These are phyloP conservation scores for Vaccinium darrowii DNA, from an alignment of 148 eudicot species.

Conservation along the genomic window DNA sequence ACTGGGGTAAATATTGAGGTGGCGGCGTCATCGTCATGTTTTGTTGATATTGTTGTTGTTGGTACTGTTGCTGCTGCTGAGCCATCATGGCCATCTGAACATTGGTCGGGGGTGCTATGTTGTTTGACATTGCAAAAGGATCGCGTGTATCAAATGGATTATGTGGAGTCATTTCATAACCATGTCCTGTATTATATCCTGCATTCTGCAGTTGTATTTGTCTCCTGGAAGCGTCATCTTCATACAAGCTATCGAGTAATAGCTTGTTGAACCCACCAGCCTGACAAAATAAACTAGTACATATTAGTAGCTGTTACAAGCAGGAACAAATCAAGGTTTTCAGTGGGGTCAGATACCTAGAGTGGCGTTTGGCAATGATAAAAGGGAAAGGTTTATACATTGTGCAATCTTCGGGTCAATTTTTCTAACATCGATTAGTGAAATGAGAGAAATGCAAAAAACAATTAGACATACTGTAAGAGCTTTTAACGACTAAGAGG, in stretches of 20 bases:
- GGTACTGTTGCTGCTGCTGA: slow-evolving; percentile 55
- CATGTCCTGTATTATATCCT: slow-evolving; percentile 57
- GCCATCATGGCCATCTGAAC: slow-evolving; percentile 74
- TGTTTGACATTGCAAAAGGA: slow-evolving; percentile 64
- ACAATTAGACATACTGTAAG: neutral
- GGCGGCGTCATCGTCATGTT: slow-evolving; percentile 30
- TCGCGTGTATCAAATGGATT: slow-evolving; percentile 58
- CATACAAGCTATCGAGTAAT: slow-evolving; percentile 85
- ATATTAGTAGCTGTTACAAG: neutral
- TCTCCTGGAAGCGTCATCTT: slow-evolving; percentile 73
- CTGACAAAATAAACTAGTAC: slow-evolving; percentile 24
- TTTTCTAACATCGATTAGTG: neutral
- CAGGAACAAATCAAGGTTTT: neutral
- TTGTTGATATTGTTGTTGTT: slow-evolving; percentile 32
- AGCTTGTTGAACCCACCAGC: slow-evolving; percentile 87
- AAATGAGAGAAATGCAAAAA: neutral
- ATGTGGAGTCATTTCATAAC: slow-evolving; percentile 34
- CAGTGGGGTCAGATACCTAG: neutral
- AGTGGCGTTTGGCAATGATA: neutral
- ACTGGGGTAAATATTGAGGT: slow-evolving; percentile 40
- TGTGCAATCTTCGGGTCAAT: neutral
- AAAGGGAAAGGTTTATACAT: neutral
- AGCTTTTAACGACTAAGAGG: neutral
- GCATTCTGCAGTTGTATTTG: slow-evolving; percentile 74
- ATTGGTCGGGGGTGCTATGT: slow-evolving; percentile 65